Percentiles rank a stretch among this genome's conserved stretches.
Evolutionary conservation across 179 eudicot genomes (phyloP).

Genomic region (Beta macrorhiza): DNA sequence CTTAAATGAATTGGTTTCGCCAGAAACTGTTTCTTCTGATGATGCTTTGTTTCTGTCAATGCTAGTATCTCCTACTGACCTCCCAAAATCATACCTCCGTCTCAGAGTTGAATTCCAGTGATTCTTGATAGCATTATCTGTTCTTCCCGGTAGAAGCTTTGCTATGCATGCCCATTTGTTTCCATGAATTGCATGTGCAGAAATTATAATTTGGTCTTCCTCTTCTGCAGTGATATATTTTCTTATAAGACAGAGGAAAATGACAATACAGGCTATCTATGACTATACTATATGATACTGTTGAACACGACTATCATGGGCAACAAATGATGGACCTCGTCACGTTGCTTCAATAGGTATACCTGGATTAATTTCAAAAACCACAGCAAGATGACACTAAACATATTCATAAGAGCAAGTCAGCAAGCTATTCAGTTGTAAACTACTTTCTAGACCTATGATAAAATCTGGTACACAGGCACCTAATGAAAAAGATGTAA

Average conservation of each 20-base stretch:
- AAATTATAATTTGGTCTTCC: constrained; percentile 61
- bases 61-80: constrained; percentile 37
- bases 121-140: constrained; percentile 85
- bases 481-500: neutral
- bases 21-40: constrained; percentile 64
- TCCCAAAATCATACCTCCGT: constrained; percentile 44
- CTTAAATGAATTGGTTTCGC: constrained; percentile 45
- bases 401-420: neutral
- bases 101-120: constrained; percentile 91
- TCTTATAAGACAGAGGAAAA: constrained; percentile 13
- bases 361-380: neutral
- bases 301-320: neutral
- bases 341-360: neutral
- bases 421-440: neutral
- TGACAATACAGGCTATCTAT: neutral
- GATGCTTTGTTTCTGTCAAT: constrained; percentile 48
- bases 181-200: constrained; percentile 74
- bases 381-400: neutral
- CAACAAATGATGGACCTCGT: neutral
- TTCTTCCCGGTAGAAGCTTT: constrained; percentile 79
- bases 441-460: neutral
- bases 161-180: constrained; percentile 89
- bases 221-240: constrained; percentile 50
- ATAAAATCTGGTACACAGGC: neutral
- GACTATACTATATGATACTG: neutral